Evolutionary conservation across 2,329 filamentous ascomycete genomes (phyloP).

Genomic region (Nothopassalora personata): DNA sequence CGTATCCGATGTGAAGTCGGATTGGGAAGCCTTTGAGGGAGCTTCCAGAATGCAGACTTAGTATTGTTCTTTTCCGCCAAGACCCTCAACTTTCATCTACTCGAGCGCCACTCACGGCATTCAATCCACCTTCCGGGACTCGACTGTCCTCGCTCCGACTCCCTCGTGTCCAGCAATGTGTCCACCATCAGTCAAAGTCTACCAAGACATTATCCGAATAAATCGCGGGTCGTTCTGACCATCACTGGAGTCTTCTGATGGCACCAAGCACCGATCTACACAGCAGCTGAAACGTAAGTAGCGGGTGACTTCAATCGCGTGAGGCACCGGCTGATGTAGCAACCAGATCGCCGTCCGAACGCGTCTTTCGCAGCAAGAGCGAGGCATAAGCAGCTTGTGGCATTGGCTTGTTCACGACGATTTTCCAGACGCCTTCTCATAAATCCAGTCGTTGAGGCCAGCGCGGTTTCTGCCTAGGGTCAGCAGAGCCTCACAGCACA

Average conservation of each 20-base stretch:
- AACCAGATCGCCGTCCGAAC: not conserved
- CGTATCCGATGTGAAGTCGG: slow-evolving; percentile 14
- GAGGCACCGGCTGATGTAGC: not conserved
- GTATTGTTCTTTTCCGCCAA: slow-evolving; percentile 30
- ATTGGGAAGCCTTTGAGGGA: slow-evolving; percentile 6
- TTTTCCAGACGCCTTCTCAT: slow-evolving; percentile 60
- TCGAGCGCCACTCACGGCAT: slow-evolving; percentile 4
- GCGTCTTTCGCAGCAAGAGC: not conserved
- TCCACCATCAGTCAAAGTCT: slow-evolving; percentile 24
- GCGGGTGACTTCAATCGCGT: not conserved
- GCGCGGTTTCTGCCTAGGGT: slow-evolving; percentile 60
- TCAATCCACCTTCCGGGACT: not conserved
- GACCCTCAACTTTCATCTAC: slow-evolving; percentile 13
- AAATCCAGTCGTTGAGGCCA: slow-evolving; percentile 95
- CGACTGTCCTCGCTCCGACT: slow-evolving; percentile 1
- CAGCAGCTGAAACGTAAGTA: not conserved
- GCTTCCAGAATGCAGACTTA: slow-evolving; percentile 22
- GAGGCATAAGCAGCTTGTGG: not conserved
- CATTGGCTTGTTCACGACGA: not conserved
- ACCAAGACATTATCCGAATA: slow-evolving; percentile 26
- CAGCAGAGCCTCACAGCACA: slow-evolving; percentile 2
- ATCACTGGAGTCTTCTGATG: not conserved
- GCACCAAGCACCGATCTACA: not conserved
- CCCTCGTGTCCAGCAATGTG: slow-evolving; percentile 23
- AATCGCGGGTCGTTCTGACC: slow-evolving; percentile 23